Evolutionary conservation across 2,329 filamentous ascomycete species (phyloP), one percentile per base, ranked within the genome.

Genomic region (Graphium sp.): DNA sequence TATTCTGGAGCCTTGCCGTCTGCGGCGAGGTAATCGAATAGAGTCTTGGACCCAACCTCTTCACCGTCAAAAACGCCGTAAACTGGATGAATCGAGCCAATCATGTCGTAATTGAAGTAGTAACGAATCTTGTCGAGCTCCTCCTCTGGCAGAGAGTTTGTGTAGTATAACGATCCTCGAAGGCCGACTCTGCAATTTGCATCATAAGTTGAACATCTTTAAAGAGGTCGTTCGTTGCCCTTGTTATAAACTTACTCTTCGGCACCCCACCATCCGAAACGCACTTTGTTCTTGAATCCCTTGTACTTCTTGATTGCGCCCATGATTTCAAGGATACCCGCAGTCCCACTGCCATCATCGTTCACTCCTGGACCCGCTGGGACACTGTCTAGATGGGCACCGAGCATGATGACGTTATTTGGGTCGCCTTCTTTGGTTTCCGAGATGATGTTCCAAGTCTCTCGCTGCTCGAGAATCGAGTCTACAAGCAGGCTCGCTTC

Each of bases 101-200:
- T 73, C 74, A 79, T 79, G 48, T 79, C 74, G 41, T 74, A 76
- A 53, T 79, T 74, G 44, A 77, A 65, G 53, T 76, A 74, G 18
- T 77, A 66, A 3, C 62, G 58, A 40, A 79, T 69, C 47, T 68
- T 71, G 34, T 64, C 53, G 1, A 48, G 47, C 24, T 58, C 52
- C 2, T 43, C 41, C 14, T 46, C 39, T 8, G 46, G 41, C 17
- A 60, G 46, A 6, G 44, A 41, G 10, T 42, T 32, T 2, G 45
- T 50, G 32, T 58, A 59, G 43, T 55, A 45, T 13, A 50, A 39
- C 5, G 55, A 58, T n/a, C 56, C 58, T 26, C 55, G 35, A 11
- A 60, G 44, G n/a, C 56, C 56, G 21, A 43, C 45, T 40, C 48
- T 51, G 18, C 18, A n/a, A n/a, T n/a, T n/a, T n/a, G n/a, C n/a